Base-by-base conservation (phyloP, 208 protist genomes). In the Crithidia mellificae region DNA sequence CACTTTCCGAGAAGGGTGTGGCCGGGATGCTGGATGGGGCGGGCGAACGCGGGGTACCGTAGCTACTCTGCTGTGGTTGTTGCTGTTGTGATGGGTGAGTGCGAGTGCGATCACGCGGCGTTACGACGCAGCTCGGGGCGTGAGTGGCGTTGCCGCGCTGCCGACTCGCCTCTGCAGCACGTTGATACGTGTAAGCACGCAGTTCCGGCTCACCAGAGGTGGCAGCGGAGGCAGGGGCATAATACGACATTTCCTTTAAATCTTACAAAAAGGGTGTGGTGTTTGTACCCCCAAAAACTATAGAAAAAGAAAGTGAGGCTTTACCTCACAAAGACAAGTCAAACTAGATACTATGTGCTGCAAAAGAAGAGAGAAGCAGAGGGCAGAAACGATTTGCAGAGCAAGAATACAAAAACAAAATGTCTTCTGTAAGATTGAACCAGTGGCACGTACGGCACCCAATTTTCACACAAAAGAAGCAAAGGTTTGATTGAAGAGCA, bases 271-370 rank as follows among this genome's bases (percentile, higher is more conserved):
- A 46, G 41, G 12, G 9, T 41, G 36, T 41, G 36, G n/a, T n/a
- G n/a, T n/a, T n/a, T n/a, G n/a, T 32, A 32, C 6, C 24, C 55
- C 68, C 64, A 36, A 49, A 39, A 71, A 38, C 57, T 5, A 36
- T 6, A 62, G 20, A 59, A 47, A 47, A 47, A 47, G 41, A 47
- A 17, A 47, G n/a, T 20, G 41, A 47, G 41, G n/a, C n/a, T n/a
- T n/a, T n/a, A n/a, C n/a, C n/a, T n/a, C n/a, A n/a, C 14, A 14
- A 15, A 47, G 15, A 47, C n/a, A 6, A 15, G 9, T 17, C 19
- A 20, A 20, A 47, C 9, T 6, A 47, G n/a, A 15, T 4, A 47
- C 4, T 6, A 47, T 20, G 41, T 6, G 19, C 9, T n/a, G 41
- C 3, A 47, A 47, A 20, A 47, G 41, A 47, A 17, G 14, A 47